Evolutionary conservation across 441 rosid species (phyloP).

Genomic region (Cnidoscolus chayamansa): DNA sequence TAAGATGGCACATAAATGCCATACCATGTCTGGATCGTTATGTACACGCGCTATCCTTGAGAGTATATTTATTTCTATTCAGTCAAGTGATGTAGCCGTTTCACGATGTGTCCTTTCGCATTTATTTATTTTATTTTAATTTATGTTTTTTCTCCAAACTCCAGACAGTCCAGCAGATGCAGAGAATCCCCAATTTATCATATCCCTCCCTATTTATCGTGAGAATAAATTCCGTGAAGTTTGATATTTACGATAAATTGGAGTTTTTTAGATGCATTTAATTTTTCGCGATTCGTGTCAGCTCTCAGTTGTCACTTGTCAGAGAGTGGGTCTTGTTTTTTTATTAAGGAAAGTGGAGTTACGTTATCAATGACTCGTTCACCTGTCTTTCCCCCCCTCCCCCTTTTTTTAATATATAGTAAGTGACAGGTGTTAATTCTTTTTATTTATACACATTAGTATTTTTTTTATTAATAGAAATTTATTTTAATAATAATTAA

Average conservation of each 20-base stretch:
- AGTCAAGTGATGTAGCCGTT: slow-evolving; percentile 8
- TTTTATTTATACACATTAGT: too few species aligned
- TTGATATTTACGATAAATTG: neutral
- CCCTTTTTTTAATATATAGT: too few species aligned
- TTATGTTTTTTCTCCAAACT: neutral
- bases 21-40: neutral
- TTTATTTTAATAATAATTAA: too few species aligned
- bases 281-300: neutral
- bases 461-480: too few species aligned
- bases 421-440: too few species aligned
- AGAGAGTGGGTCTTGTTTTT: slow-evolving; percentile 12
- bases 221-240: neutral
- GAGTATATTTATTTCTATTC: neutral
- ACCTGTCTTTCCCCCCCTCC: neutral
- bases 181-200: too few species aligned
- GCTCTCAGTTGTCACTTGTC: slow-evolving; percentile 12
- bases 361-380: neutral
- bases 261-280: neutral
- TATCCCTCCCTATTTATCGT: neutral
- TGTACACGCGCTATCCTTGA: neutral
- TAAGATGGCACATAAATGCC: too few species aligned
- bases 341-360: slow-evolving; percentile 9
- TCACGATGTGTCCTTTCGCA: slow-evolving; percentile 7
- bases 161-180: too few species aligned
- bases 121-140: neutral